Percentiles rank a stretch among this genome's conserved stretches.
phyloP scores from a whole-genome alignment of 495 filamentous ascomycete species.

The Penicillium lagena region DNA sequence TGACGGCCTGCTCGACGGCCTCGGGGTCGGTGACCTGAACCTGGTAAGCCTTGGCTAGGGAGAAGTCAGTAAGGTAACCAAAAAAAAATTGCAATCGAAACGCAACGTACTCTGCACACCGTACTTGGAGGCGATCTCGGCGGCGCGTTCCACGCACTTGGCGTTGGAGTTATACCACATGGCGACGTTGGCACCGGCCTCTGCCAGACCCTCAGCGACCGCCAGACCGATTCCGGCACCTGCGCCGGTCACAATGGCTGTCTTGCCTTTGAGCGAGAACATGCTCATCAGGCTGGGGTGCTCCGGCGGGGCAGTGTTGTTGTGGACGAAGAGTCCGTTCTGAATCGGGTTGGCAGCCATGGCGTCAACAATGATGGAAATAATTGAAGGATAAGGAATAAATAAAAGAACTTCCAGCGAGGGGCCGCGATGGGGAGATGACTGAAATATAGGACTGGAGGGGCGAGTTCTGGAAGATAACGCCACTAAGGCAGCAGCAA shows the following conservation, averaged over 20 bases:
- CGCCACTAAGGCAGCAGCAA: not conserved
- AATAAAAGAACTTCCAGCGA: not conserved
- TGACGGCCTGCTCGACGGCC: constrained; percentile 50
- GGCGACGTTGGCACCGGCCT: constrained; percentile 82
- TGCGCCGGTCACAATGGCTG: constrained; percentile 77
- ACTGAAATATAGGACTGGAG: constrained; percentile 9
- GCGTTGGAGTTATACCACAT: constrained; percentile 82
- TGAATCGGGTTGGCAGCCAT: constrained; percentile 33
- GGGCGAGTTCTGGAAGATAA: not conserved
- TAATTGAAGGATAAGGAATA: not conserved
- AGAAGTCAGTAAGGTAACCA: not conserved
- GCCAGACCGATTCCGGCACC: constrained; percentile 75
- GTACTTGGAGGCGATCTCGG: constrained; percentile 64
- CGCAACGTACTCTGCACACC: constrained; percentile 67
- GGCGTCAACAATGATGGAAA: not conserved
- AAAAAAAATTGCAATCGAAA: not conserved
- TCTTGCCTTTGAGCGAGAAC: constrained; percentile 78
- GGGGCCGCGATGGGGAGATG: not conserved
- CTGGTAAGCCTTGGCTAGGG: constrained; percentile 67
- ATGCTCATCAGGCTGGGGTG: constrained; percentile 63
- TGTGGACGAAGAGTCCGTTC: constrained; percentile 51
- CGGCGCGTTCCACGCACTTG: constrained; percentile 62
- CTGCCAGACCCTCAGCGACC: constrained; percentile 70
- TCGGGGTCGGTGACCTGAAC: constrained; percentile 57
- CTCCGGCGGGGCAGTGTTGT: constrained; percentile 53